phyloP scores from a whole-genome alignment of 345 rosid species.

The Eucalyptus paniculata region DNA sequence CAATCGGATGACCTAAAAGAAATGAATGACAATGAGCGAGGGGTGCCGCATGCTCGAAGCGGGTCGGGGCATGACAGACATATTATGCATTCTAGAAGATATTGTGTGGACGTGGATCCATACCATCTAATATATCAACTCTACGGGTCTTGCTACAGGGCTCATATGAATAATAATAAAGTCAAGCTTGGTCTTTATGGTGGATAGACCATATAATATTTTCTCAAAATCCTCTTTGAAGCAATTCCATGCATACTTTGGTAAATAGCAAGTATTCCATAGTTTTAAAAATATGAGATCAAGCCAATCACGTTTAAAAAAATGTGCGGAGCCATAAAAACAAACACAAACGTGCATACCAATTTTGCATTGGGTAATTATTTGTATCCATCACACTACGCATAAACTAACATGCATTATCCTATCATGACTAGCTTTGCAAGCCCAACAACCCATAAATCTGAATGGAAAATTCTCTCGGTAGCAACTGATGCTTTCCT shows the following conservation, averaged over 20 bases:
- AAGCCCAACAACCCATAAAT: neutral
- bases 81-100: neutral
- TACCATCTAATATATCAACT: neutral
- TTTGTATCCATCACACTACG: neutral
- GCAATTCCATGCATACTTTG: neutral
- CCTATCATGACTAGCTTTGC: neutral
- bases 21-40: no score
- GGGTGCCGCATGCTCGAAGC: no score
- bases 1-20: no score
- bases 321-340: neutral
- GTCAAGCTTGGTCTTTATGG: neutral
- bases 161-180: no score
- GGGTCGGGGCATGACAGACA: no score
- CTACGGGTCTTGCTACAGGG: neutral
- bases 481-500: neutral
- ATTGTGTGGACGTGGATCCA: neutral
- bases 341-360: neutral
- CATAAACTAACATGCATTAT: neutral
- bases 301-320: neutral
- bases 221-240: neutral
- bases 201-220: neutral
- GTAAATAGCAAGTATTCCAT: neutral
- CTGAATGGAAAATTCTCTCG: neutral
- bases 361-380: neutral
- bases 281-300: neutral